A percentile compares a stretch with the other conserved stretches of the same genome.
phyloP scores from a whole-genome alignment of 805 yeast genomes.

The Geotrichum ghanense region DNA sequence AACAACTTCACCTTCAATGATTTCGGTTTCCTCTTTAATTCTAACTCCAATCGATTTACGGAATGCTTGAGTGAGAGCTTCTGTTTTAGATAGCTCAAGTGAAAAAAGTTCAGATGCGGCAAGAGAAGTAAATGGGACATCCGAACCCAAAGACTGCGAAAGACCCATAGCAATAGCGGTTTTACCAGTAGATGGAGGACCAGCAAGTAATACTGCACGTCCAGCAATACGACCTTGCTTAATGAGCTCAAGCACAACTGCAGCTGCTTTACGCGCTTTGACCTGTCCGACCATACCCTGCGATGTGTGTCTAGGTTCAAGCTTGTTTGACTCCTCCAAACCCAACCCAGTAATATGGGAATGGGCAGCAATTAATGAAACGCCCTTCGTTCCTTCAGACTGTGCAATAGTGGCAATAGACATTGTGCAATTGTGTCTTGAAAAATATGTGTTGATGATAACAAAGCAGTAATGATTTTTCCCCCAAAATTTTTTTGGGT shows the following conservation, averaged over 20 bases:
- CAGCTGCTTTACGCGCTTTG: constrained; percentile 94
- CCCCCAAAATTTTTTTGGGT: neutral
- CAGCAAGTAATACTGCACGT: constrained; percentile 88
- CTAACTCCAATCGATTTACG: constrained; percentile 91
- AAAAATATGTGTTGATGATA: constrained; percentile 7
- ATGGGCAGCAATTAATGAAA: constrained; percentile 90
- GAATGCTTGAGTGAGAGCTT: constrained; percentile 91
- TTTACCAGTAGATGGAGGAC: constrained; percentile 98
- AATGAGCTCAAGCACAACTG: constrained; percentile 84
- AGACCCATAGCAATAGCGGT: constrained; percentile 96
- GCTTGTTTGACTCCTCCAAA: constrained; percentile 60
- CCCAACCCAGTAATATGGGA: constrained; percentile 96
- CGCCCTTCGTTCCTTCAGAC: constrained; percentile 42
- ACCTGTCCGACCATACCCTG: constrained; percentile 98
- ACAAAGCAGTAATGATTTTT: too few species aligned
- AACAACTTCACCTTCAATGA: constrained; percentile 97
- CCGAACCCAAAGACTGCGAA: constrained; percentile 38
- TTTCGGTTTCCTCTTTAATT: constrained; percentile 93
- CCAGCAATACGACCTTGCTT: constrained; percentile 95
- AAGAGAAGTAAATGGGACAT: constrained; percentile 90
- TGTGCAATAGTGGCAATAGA: constrained; percentile 30
- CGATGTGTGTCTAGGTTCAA: constrained; percentile 66
- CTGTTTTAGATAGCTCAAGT: constrained; percentile 87
- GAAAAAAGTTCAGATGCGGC: constrained; percentile 92
- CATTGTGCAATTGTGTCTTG: constrained; percentile 13